Evolutionary conservation across 2,329 filamentous ascomycete genomes (phyloP).

Genomic region (Trichoderma aggressivum): DNA sequence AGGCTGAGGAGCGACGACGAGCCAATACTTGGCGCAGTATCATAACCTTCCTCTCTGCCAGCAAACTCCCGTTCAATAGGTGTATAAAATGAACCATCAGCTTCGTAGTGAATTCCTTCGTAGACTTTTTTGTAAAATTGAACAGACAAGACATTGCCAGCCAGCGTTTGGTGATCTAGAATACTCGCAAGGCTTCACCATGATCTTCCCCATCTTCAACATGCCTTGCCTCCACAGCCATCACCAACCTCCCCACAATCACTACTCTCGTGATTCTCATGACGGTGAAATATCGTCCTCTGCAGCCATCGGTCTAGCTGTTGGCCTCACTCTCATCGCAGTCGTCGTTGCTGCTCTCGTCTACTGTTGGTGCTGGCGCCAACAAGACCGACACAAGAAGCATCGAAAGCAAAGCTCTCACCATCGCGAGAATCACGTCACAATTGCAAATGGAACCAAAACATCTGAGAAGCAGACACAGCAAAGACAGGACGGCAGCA

Average conservation of each 20-base stretch:
- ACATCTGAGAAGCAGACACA: not conserved
- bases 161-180: not conserved
- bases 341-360: not conserved
- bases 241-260: not conserved
- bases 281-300: conserved; percentile 9
- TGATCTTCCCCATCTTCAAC: conserved; percentile 6
- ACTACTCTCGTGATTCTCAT: not conserved
- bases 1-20: not conserved
- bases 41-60: not conserved
- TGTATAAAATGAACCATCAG: not conserved
- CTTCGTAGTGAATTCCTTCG: not conserved
- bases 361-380: conserved; percentile 11
- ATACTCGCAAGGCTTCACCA: not conserved
- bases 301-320: not conserved
- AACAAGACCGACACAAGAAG: not conserved
- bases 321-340: conserved; percentile 8
- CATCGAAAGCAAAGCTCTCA: not conserved
- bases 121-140: not conserved
- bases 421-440: not conserved
- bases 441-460: not conserved
- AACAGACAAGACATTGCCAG: not conserved
- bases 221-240: conserved; percentile 6
- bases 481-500: not conserved
- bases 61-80: not conserved
- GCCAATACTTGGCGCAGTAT: not conserved